Percentiles rank a stretch among this genome's conserved stretches.
Conservation (phyloP, 2,329 filamentous ascomycete species). For the Lojkania enalia region DNA sequence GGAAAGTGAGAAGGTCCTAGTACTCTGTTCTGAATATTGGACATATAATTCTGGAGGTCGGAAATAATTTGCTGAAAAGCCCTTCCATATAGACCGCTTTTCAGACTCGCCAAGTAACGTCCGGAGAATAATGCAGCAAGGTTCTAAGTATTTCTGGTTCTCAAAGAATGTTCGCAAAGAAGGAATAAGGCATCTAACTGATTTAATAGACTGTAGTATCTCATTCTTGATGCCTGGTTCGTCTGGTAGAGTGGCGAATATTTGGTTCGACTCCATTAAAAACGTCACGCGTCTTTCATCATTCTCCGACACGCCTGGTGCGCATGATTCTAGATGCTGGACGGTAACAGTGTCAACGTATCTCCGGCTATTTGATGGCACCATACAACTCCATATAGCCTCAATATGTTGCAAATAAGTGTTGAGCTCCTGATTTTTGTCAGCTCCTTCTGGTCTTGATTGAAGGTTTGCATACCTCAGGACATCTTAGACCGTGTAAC, state of each 20-base stretch:
- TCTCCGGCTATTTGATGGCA: background rate
- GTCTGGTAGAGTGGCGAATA: conserved; percentile 9
- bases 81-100: conserved; percentile 11
- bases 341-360: conserved; percentile 14
- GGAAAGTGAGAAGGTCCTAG: background rate
- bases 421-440: conserved; percentile 9
- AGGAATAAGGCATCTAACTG: conserved; percentile 14
- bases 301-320: conserved; percentile 8
- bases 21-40: conserved; percentile 7
- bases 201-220: conserved; percentile 2
- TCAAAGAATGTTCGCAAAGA: conserved; percentile 19
- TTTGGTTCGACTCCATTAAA: conserved; percentile 1
- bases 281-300: conserved; percentile 5
- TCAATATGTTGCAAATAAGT: conserved; percentile 12
- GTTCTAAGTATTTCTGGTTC: conserved; percentile 21
- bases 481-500: conserved; percentile 23
- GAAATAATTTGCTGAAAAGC: conserved; percentile 17
- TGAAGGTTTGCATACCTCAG: conserved; percentile 16
- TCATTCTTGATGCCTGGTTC: no score
- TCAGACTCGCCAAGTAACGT: conserved; percentile 10
- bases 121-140: conserved; percentile 16
- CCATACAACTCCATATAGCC: conserved; percentile 7
- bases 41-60: conserved; percentile 1
- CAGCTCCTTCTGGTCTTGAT: background rate
- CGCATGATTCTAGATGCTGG: conserved; percentile 12